A percentile compares a stretch with the other conserved stretches of the same genome.
phyloP scores from a whole-genome alignment of 1,284 basidiomycete species.

The Ustilago tritici region DNA sequence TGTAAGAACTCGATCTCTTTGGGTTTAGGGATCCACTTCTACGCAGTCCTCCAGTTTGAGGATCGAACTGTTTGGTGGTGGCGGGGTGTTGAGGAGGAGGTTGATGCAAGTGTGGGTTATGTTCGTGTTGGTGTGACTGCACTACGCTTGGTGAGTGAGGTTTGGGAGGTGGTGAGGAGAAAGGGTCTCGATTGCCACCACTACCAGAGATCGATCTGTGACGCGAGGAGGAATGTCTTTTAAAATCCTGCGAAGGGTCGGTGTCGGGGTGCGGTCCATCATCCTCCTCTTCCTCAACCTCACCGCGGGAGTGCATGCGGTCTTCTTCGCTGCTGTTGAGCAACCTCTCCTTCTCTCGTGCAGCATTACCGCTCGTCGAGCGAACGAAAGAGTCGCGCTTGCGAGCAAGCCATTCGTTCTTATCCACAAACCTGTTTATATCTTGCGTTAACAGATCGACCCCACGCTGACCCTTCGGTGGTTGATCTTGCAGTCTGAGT shows the following conservation, averaged over 20 bases:
- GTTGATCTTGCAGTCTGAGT: constrained; percentile 43
- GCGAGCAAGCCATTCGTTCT: constrained; percentile 56
- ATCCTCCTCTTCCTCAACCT: constrained; percentile 17
- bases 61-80: background rate
- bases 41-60: constrained; percentile 5
- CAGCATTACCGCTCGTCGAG: constrained; percentile 11
- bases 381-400: constrained; percentile 39
- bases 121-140: constrained; percentile 10
- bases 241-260: constrained; percentile 17
- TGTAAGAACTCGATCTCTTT: constrained; percentile 30
- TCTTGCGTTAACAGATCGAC: constrained; percentile 56
- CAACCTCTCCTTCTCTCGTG: constrained; percentile 21
- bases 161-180: constrained; percentile 23
- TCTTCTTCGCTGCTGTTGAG: constrained; percentile 4
- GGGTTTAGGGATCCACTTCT: constrained; percentile 36
- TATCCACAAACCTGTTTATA: constrained; percentile 46
- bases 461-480: constrained; percentile 50
- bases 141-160: constrained; percentile 2
- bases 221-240: constrained; percentile 8
- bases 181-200: constrained; percentile 18
- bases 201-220: constrained; percentile 2
- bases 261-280: constrained; percentile 46
- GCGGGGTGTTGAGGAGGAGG: constrained; percentile 44
- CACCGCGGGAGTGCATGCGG: background rate
- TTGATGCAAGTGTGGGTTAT: constrained; percentile 31